These are phyloP conservation scores for Camillea tinctor DNA, from an alignment of 2,329 filamentous ascomycete species.

Conservation along the genomic window DNA sequence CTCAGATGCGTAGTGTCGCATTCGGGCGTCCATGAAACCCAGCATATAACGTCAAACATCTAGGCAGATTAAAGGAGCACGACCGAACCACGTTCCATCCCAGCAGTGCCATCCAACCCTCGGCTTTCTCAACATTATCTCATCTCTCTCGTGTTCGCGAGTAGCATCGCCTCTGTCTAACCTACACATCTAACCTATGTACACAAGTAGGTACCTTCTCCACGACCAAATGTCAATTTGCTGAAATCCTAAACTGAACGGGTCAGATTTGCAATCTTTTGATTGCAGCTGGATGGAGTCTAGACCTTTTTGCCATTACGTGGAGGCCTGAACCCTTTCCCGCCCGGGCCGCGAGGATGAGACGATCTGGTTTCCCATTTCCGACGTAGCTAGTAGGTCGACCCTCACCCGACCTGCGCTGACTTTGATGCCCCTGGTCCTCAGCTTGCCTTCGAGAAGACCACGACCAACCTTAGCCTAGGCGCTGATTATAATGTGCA, in stretches of 20 bases:
- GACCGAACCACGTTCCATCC: slow-evolving; percentile 28
- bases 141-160: slow-evolving; percentile 8
- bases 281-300: slow-evolving; percentile 4
- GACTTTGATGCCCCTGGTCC: neutral
- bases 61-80: slow-evolving; percentile 30
- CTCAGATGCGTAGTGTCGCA: slow-evolving; percentile 28
- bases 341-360: slow-evolving; percentile 10
- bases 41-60: slow-evolving; percentile 24
- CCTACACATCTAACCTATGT: neutral
- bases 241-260: slow-evolving; percentile 9
- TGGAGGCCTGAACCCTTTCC: slow-evolving; percentile 6
- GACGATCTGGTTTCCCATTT: slow-evolving; percentile 10
- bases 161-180: neutral
- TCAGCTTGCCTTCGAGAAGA: neutral
- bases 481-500: neutral
- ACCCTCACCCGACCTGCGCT: neutral
- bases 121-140: slow-evolving; percentile 17
- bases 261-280: slow-evolving; percentile 8
- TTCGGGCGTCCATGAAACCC: slow-evolving; percentile 27
- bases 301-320: slow-evolving; percentile 8
- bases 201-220: neutral
- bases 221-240: neutral
- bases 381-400: neutral
- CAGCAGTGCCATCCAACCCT: slow-evolving; percentile 5
- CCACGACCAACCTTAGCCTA: neutral